Base-by-base conservation (phyloP, 805 yeast genomes). In the Tetrapisispora nanseiensis region DNA sequence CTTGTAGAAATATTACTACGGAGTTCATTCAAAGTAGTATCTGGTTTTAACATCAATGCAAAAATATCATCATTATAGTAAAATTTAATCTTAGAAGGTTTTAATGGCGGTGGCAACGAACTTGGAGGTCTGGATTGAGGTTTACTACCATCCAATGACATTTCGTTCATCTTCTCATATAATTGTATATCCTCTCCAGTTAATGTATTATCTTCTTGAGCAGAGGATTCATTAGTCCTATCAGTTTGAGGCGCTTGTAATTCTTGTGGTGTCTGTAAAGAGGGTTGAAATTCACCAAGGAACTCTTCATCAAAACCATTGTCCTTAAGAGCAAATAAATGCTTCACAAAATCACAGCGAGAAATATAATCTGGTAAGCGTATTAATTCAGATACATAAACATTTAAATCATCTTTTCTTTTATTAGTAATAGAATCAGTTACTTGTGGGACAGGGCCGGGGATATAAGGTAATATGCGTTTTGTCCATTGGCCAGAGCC, bases 371-470 rank as follows among this genome's bases (percentile, higher is more conserved):
- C 65, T 0, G 97, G 97, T 55, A 90, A 70, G 33, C 74, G 69
- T 26, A 86, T 71, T 47, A 90, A 62, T 31, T 74, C 75, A 31
- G 69, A 66, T 12, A 79, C 75, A 49, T 78, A 79, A 23, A 70
- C 69, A 53, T 78, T 76, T 43, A 78, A 59, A 52, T 74, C 78
- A 1, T 68, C 71, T 38, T 73, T 68, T 43, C 83, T 66, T 51
- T 74, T 76, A 38, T 68, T 63, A 1, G 82, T 73, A 30, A 76
- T 75, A 13, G 77, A 65, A 63, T 90, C 97, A 47, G 86, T 86
- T 42, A 92, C 95, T 54, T 82, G 84, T 30, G 94, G 82, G 37
- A 90, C 71, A 2, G 98, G 99, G 1, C 97, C 98, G 0, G 98
- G 97, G 55, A 92, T 89, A 50, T 81, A 86, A 7, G 98, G 98